Evolutionary conservation across 1,284 basidiomycete genomes (phyloP), one percentile per base, ranked within the genome.

Genomic region (Ustilago xerochloae): DNA sequence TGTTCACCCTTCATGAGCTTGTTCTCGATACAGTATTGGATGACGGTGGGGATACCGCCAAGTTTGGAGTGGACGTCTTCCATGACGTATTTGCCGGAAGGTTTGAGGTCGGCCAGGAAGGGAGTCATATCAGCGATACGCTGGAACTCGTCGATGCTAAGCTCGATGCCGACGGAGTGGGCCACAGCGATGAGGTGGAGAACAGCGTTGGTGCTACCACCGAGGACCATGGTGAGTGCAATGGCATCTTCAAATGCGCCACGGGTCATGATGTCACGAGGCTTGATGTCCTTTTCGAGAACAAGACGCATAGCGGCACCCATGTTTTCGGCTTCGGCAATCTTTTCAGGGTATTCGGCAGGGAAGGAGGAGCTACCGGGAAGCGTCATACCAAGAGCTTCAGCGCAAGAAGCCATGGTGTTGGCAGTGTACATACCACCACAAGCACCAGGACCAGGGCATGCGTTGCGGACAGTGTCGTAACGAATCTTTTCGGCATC

Each of bases 31-130:
- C 77, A 66, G 72, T 84, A 84, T 48, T 84, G 75, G 36, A 83
- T 77, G 61, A 96, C 88, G 84, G 78, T 77, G 6, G 81, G 83
- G 51, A 84, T 78, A 35, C 82, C 82, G 32, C 80, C 81, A 33
- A 82, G 60, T 24, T 73, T 63, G 28, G 73, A 78, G 64, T 81
- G 79, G 9, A 84, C 81, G 35, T 84, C 82, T 33, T 84, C 82
- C 82, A 84, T 84, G 28, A 83, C 81, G 61, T 84, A 84, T 60
- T 82, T 82, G 56, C 82, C 82, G 16, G 77, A 80, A 1, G 82
- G 82, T 66, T 84, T 84, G 56, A 84, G 70, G 59, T 84, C 71
- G 36, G 82, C 82, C 43, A 84, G 68, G 78, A 84, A 83, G 30
- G 82, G 82, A 8, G 81, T 82, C 33, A 43, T 26, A 45, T 84